Conservation (phyloP, 495 filamentous ascomycete genomes). For the Neurospora sp. region DNA sequence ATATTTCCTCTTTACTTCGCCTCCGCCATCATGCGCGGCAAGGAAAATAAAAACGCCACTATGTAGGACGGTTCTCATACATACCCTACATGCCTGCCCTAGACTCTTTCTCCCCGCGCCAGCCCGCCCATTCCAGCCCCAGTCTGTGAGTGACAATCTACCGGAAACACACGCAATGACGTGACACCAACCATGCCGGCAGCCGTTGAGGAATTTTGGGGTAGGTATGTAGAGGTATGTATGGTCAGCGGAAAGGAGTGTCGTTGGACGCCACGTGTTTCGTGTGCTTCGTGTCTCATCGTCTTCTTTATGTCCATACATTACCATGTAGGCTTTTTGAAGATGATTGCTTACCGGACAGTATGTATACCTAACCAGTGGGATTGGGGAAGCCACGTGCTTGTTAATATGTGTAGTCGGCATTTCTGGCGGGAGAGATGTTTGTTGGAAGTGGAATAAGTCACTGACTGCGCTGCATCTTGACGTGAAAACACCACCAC, state of each 20-base stretch:
- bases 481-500: neutral
- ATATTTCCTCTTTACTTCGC: neutral
- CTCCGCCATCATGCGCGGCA: neutral
- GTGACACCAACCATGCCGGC: neutral
- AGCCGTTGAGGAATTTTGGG: neutral
- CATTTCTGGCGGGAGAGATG: neutral
- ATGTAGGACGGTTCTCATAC: neutral
- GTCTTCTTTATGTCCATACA: neutral
- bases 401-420: neutral
- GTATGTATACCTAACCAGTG: neutral
- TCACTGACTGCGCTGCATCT: neutral
- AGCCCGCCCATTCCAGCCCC: neutral
- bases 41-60: neutral
- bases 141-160: neutral
- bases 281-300: neutral
- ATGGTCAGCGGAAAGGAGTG: neutral
- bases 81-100: neutral
- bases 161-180: neutral
- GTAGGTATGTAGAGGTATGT: neutral
- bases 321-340: neutral
- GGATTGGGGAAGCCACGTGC: neutral
- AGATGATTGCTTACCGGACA: neutral
- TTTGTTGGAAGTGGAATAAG: neutral
- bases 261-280: slow-evolving; percentile 11
- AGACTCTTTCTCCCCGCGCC: neutral